Evolutionary conservation across 352 stramenopile genomes (phyloP).

Genomic region (Globisporangium mamillatum): DNA sequence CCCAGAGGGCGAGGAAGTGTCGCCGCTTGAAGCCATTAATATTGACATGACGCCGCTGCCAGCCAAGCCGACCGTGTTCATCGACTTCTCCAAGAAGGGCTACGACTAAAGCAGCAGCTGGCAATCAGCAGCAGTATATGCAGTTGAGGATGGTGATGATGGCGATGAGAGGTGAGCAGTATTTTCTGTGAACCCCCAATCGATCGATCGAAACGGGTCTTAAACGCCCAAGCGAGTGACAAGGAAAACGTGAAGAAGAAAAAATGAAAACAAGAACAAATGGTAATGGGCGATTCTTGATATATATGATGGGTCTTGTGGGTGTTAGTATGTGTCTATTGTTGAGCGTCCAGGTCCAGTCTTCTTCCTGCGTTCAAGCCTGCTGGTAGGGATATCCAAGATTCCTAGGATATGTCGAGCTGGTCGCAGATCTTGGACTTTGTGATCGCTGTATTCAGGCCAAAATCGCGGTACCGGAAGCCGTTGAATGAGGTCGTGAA

Average conservation of each 20-base stretch:
- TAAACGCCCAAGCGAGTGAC: slow-evolving; percentile 4
- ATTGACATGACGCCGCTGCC: slow-evolving; percentile 85
- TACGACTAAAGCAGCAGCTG: slow-evolving; percentile 59
- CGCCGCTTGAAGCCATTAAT: slow-evolving; percentile 82
- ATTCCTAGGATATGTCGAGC: slow-evolving; percentile 35
- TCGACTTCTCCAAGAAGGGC: slow-evolving; percentile 87
- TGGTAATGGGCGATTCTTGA: background rate
- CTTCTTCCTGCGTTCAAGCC: background rate
- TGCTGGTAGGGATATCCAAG: background rate
- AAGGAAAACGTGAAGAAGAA: slow-evolving; percentile 7
- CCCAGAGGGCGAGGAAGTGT: slow-evolving; percentile 84
- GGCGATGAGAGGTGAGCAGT: background rate
- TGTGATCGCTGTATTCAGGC: slow-evolving; percentile 76
- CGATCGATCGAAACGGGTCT: background rate
- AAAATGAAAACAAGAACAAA: slow-evolving; percentile 14
- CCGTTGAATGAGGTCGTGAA: slow-evolving; percentile 87
- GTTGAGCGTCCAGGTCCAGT: background rate
- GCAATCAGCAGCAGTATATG: background rate
- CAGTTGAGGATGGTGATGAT: background rate
- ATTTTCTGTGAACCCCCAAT: background rate
- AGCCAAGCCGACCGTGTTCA: slow-evolving; percentile 70
- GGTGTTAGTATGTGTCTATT: background rate
- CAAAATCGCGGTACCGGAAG: slow-evolving; percentile 81
- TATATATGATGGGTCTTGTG: slow-evolving; percentile 1
- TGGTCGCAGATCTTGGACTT: slow-evolving; percentile 80